These are phyloP conservation scores for Botryotinia calthae DNA, from an alignment of 2,329 filamentous ascomycete genomes.

Conservation along the genomic window DNA sequence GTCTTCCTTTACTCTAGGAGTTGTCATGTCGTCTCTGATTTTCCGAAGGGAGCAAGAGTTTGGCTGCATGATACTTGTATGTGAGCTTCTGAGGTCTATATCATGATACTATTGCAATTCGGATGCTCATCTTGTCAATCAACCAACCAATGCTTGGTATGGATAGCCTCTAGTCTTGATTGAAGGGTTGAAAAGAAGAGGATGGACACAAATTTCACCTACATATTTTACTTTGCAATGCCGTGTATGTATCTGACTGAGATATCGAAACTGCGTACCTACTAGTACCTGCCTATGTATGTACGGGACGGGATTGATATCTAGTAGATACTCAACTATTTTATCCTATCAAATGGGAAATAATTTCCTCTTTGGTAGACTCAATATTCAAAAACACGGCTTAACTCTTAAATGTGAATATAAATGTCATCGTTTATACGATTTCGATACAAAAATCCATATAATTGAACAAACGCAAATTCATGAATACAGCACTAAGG, in stretches of 20 bases:
- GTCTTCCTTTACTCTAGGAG: conserved; percentile 13
- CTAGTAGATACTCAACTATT: not conserved
- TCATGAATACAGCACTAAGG: not conserved
- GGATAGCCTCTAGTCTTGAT: not conserved
- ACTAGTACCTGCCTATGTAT: not conserved
- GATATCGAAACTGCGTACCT: not conserved
- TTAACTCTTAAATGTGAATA: not conserved
- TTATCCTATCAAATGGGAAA: not conserved
- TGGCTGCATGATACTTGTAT: conserved; percentile 29
- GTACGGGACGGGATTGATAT: not conserved
- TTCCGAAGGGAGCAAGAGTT: conserved; percentile 31
- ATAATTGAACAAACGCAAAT: not conserved
- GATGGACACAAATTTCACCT: not conserved
- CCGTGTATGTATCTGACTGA: not conserved
- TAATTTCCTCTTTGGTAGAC: not conserved
- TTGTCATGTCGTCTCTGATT: conserved; percentile 33
- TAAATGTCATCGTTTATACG: not conserved
- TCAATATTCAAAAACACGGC: not conserved
- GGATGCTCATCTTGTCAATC: not conserved
- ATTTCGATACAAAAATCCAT: not conserved
- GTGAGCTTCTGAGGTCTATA: conserved; percentile 2
- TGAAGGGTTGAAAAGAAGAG: not conserved
- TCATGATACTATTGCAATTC: not conserved
- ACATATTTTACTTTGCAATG: not conserved
- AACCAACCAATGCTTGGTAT: not conserved